Conservation (phyloP, 2,329 filamentous ascomycete genomes). For the Penicillium crustosum region DNA sequence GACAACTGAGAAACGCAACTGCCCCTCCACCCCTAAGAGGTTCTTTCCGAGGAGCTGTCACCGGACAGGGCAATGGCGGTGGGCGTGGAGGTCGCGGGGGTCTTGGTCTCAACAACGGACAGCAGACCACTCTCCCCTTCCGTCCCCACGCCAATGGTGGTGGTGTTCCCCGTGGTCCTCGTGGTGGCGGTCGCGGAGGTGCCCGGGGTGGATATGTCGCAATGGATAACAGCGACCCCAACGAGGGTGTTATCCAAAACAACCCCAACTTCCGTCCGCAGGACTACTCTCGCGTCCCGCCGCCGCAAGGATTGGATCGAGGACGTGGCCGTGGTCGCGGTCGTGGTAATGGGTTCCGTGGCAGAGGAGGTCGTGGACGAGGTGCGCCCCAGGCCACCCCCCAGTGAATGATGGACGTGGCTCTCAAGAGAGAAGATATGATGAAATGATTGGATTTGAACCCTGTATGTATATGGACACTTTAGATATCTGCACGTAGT, state of each 20-base stretch:
- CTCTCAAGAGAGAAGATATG: neutral
- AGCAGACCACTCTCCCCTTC: conserved; percentile 32
- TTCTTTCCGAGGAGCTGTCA: conserved; percentile 59
- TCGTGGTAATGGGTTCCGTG: conserved; percentile 35
- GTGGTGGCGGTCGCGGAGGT: conserved; percentile 35
- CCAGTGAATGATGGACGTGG: conserved; percentile 7
- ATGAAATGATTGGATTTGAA: conserved; percentile 2
- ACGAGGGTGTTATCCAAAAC: conserved; percentile 54
- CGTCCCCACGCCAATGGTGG: conserved; percentile 31
- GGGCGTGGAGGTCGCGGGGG: conserved; percentile 39
- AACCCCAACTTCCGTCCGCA: conserved; percentile 59
- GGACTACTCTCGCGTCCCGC: conserved; percentile 53
- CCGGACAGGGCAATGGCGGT: conserved; percentile 45
- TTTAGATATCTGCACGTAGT: neutral
- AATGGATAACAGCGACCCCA: conserved; percentile 52
- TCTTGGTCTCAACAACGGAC: conserved; percentile 25
- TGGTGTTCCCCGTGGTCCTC: conserved; percentile 24
- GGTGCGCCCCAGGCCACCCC: conserved; percentile 21
- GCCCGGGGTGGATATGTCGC: conserved; percentile 40
- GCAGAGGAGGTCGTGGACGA: conserved; percentile 31
- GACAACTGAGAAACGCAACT: conserved; percentile 59
- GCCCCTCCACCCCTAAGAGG: conserved; percentile 59
- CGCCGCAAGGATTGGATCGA: conserved; percentile 43
- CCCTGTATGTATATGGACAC: conserved; percentile 9
- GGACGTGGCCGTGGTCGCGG: conserved; percentile 40